phyloP scores from a whole-genome alignment of 2,329 filamentous ascomycete species.

The Fusarium armeniacum region DNA sequence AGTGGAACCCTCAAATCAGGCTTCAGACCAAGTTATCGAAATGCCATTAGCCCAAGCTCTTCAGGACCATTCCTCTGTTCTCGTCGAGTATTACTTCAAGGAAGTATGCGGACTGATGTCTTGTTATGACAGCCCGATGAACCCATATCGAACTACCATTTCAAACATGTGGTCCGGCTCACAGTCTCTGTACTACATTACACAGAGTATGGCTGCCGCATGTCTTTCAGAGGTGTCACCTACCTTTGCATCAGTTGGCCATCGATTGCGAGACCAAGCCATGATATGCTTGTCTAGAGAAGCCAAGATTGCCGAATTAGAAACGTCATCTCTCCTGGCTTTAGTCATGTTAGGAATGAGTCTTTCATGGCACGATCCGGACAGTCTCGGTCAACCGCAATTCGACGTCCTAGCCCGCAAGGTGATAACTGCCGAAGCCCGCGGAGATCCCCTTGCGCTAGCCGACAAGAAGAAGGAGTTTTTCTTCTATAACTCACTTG shows the following conservation, averaged over 20 bases:
- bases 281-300: conserved; percentile 65
- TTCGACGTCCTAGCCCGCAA: conserved; percentile 40
- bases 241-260: conserved; percentile 64
- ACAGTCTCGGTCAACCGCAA: conserved; percentile 61
- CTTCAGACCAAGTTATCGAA: conserved; percentile 10
- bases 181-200: conserved; percentile 70
- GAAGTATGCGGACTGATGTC: conserved; percentile 73
- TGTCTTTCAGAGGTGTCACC: conserved; percentile 67
- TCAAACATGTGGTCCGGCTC: conserved; percentile 70
- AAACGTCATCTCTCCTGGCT: conserved; percentile 69
- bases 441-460: conserved; percentile 1
- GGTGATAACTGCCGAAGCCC: conserved; percentile 30
- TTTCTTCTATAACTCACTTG: conserved; percentile 49
- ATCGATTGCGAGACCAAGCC: conserved; percentile 62
- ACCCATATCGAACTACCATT: conserved; percentile 72
- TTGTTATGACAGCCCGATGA: conserved; percentile 73
- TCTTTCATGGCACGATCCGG: conserved; percentile 71
- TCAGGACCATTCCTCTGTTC: conserved; percentile 63
- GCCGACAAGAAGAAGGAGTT: conserved; percentile 45
- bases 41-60: conserved; percentile 40
- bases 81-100: conserved; percentile 75
- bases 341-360: conserved; percentile 71
- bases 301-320: conserved; percentile 60
- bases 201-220: conserved; percentile 75
- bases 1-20: conserved; percentile 8